These are phyloP conservation scores for Aspergillus flavus DNA, from an alignment of 2,329 filamentous ascomycete species.

Conservation along the genomic window DNA sequence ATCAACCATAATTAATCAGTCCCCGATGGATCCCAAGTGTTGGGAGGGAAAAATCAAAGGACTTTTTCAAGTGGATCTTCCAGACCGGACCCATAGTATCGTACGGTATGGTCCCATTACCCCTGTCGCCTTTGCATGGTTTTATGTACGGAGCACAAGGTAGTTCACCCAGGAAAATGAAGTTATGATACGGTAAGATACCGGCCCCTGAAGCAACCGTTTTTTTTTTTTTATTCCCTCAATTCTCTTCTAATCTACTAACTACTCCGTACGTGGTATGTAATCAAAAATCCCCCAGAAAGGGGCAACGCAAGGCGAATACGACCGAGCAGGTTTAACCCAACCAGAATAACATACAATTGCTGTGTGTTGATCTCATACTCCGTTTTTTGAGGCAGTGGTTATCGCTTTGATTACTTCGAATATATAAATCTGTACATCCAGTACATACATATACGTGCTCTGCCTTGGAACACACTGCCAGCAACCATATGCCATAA, in stretches of 20 bases:
- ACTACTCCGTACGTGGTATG: not conserved
- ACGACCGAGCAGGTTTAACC: not conserved
- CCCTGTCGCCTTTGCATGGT: not conserved
- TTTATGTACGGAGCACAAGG: not conserved
- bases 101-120: not conserved
- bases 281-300: not conserved
- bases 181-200: conserved; percentile 9
- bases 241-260: not conserved
- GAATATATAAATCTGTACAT: not conserved
- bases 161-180: not conserved
- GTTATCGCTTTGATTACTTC: not conserved
- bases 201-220: conserved; percentile 5
- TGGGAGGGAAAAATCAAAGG: not conserved
- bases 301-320: not conserved
- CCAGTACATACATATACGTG: not conserved
- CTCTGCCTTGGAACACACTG: no score
- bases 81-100: not conserved
- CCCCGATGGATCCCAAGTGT: not conserved
- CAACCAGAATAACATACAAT: not conserved
- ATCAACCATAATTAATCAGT: not conserved
- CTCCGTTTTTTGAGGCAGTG: not conserved
- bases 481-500: no score
- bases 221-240: not conserved
- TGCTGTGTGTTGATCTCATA: not conserved
- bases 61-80: conserved; percentile 1